Conservation (phyloP, 768 basidiomycete genomes). For the Boletus rubropictus region DNA sequence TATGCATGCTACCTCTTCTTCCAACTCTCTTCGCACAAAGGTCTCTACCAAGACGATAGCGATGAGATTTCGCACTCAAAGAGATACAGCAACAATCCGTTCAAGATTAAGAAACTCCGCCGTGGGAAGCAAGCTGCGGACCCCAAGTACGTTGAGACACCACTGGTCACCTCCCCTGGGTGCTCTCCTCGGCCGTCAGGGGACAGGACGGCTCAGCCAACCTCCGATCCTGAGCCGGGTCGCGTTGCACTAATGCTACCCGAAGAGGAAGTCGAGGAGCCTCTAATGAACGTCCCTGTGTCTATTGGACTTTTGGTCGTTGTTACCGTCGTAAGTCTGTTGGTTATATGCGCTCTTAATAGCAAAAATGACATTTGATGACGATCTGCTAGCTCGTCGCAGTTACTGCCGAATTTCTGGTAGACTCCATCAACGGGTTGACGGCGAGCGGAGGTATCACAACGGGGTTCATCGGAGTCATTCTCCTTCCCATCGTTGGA, state of each 20-base stretch:
- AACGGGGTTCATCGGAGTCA: slow-evolving; percentile 81
- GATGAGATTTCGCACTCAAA: slow-evolving; percentile 35
- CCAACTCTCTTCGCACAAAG: slow-evolving; percentile 73
- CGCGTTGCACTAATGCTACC: background rate
- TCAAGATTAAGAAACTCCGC: slow-evolving; percentile 18
- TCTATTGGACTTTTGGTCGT: slow-evolving; percentile 46
- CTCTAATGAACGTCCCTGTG: slow-evolving; percentile 50
- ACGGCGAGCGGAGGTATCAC: slow-evolving; percentile 51
- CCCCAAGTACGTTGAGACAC: slow-evolving; percentile 2
- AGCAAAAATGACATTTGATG: background rate
- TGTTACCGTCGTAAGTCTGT: slow-evolving; percentile 55
- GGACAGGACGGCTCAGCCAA: background rate
- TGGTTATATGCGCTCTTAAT: background rate
- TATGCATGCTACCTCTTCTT: slow-evolving; percentile 73
- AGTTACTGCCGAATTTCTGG: slow-evolving; percentile 60
- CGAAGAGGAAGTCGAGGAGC: slow-evolving; percentile 36
- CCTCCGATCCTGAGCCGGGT: slow-evolving; percentile 11
- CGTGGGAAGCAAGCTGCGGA: slow-evolving; percentile 6
- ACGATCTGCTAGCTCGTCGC: slow-evolving; percentile 40
- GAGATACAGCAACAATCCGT: slow-evolving; percentile 41
- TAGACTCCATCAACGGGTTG: slow-evolving; percentile 76
- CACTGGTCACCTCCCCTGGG: slow-evolving; percentile 5
- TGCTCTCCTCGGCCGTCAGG: slow-evolving; percentile 6
- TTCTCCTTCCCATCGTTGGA: slow-evolving; percentile 86
- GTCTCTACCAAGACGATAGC: slow-evolving; percentile 51